Percentiles rank a stretch among this genome's conserved stretches.
phyloP scores from a whole-genome alignment of 2,329 filamentous ascomycete species.

The Byssoonygena ceratinophila region DNA sequence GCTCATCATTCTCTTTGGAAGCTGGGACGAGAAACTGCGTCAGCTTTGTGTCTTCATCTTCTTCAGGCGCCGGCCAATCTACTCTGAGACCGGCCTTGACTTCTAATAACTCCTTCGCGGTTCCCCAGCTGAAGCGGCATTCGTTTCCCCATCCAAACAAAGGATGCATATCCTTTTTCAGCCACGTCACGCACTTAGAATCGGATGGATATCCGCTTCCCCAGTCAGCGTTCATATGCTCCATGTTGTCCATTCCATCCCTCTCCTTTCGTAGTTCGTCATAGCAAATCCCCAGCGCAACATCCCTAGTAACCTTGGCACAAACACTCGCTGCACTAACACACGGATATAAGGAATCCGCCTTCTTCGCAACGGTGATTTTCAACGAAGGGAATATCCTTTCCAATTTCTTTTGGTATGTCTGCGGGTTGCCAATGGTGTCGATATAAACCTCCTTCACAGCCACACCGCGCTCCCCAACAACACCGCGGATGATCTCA shows the following conservation, averaged over 20 bases:
- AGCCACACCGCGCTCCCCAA: conserved; percentile 62
- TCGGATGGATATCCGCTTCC: conserved; percentile 93
- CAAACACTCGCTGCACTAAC: conserved; percentile 90
- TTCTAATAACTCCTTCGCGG: conserved; percentile 85
- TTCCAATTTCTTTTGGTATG: conserved; percentile 77
- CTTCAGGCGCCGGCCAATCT: conserved; percentile 72
- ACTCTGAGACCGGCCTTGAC: conserved; percentile 59
- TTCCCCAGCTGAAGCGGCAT: conserved; percentile 92
- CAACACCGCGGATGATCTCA: conserved; percentile 64
- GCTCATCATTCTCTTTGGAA: conserved; percentile 33
- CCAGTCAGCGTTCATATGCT: conserved; percentile 48
- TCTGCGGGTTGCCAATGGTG: conserved; percentile 72
- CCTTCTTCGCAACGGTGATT: conserved; percentile 78
- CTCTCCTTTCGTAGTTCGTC: conserved; percentile 39
- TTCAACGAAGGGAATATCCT: conserved; percentile 67
- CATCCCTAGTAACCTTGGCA: conserved; percentile 91
- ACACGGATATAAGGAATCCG: conserved; percentile 81
- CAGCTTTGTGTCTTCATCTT: conserved; percentile 53
- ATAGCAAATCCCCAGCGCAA: conserved; percentile 71
- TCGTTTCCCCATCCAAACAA: conserved; percentile 92
- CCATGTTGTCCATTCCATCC: conserved; percentile 23
- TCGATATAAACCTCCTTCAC: conserved; percentile 87
- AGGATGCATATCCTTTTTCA: conserved; percentile 78
- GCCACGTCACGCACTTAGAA: conserved; percentile 65
- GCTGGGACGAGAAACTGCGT: conserved; percentile 61